Base-by-base conservation (phyloP, 305 asterid genomes). In the Plantago lanceolata region DNA sequence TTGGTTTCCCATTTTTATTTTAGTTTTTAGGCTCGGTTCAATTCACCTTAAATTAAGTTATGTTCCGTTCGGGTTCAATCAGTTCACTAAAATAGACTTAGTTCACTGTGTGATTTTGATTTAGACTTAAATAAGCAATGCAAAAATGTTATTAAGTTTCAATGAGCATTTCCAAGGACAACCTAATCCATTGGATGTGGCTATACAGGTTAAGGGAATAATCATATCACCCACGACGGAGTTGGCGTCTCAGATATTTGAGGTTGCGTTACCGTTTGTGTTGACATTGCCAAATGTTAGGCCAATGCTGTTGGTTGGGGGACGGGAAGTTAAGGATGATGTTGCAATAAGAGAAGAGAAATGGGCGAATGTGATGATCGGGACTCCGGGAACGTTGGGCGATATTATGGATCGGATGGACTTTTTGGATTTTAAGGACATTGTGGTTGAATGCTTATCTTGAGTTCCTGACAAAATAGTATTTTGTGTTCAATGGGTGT, bases 371-470 rank as follows among this genome's bases (percentile, higher is more conserved):
- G 47, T 93, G 76, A 73, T 89, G 84, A 85, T 93, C 21, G 96
- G 97, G 28, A 89, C 99, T 5, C 99, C 97, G 21, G 99, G 97
- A 37, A 81, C 97, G 67, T 72, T 93, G 73, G 66, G 63, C 49
- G 99, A 93, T 79, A 87, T 93, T 60, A 89, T 93, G 95, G 96
- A 89, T 33, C 87, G 91, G 62, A 71, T 89, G 91, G 95, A 87
- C 64, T 35, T 71, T 3, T 67, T 93, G 81, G 92, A 87, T 77
- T 89, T 84, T 33, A 85, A 94, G 67, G 81, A 75, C 69, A 71
- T 93, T 21, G 99, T 89, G 99, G 99, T 86, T 29, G 28, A 17
- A 5, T 33, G 14, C 18, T 51, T 62, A 8, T 57, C n/a, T 60
- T 14, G 40, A 54, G 33, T 66, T 54, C 54, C 14, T 63, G 17